Base-by-base conservation (phyloP, 345 rosid species). In the Ceriops tagal region DNA sequence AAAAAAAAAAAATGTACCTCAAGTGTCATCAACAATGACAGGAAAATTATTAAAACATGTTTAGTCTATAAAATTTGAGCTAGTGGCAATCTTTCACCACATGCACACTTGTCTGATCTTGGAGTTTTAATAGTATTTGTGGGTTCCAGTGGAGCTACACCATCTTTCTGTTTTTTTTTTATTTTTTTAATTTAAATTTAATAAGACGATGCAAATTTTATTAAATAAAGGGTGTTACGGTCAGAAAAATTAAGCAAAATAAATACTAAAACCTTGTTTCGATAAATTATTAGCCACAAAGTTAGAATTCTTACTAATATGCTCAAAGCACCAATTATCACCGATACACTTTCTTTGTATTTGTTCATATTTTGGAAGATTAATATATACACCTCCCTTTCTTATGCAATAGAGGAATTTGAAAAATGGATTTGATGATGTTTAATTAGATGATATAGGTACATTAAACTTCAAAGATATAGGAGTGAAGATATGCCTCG, bases 341-440 rank as follows among this genome's bases (percentile, higher is more conserved):
- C 7, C 5, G 7, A 32, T 32, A 32, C 35, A 70, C 61, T 79
- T 63, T 70, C 58, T 60, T 37, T 58, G 66, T 71, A 67, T 47
- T 61, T 35, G 62, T 70, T 72, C 73, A 73, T 78, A 77, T 70
- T 65, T 65, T 51, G 61, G 58, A 76, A 71, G 79, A 74, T 9
- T 1, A 39, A 55, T 55, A 26, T 1, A 10, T 39, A 37, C 11
- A 37, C 1, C 43, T 8, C 2, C 5, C 5, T 5, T 32, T 5
- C 9, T 1, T 20, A 53, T 53, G 24, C 21, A 20, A 53, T 53
- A 20, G 2, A 20, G 3, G 22, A 22, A 18, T 53, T 20, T 32
- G 35, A 53, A 53, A 53, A 53, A 20, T 28, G 30, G 30, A 28
- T 28, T 28, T 28, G 30, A 28, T 28, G 3, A 28, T 28, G 30